These are phyloP conservation scores for Cercospora canescens DNA, from an alignment of 2,329 filamentous ascomycete species.

Conservation along the genomic window DNA sequence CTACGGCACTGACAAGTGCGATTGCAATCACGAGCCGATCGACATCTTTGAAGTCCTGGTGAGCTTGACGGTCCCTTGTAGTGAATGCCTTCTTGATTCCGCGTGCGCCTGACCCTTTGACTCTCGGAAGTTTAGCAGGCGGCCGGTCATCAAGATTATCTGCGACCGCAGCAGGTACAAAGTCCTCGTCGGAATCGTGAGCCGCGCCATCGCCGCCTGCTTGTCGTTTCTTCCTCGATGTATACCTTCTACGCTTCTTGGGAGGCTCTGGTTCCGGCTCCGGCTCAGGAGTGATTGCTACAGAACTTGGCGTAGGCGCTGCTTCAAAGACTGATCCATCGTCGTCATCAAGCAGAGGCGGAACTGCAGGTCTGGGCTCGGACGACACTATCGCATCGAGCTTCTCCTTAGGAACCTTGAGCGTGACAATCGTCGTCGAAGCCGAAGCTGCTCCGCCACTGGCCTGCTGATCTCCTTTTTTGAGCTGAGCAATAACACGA, in stretches of 20 bases:
- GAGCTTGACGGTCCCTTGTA: constrained; percentile 23
- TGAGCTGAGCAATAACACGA: constrained; percentile 2
- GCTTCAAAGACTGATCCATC: neutral
- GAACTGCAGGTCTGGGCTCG: constrained; percentile 1
- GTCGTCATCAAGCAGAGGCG: neutral
- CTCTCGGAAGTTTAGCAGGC: neutral
- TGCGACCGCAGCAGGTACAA: constrained; percentile 8
- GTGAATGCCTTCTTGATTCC: constrained; percentile 10
- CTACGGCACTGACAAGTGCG: constrained; percentile 34
- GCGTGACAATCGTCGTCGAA: constrained; percentile 8
- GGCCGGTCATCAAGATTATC: neutral
- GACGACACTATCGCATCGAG: constrained; percentile 10
- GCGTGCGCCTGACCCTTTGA: constrained; percentile 2
- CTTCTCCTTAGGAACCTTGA: constrained; percentile 16
- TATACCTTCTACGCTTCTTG: constrained; percentile 11
- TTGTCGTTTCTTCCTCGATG: constrained; percentile 12
- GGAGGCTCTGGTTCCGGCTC: constrained; percentile 5
- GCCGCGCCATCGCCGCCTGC: constrained; percentile 2
- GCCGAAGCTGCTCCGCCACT: neutral
- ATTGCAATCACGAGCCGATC: constrained; percentile 36
- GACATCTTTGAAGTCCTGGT: constrained; percentile 29
- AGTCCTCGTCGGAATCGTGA: constrained; percentile 14
- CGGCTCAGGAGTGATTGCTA: constrained; percentile 2
- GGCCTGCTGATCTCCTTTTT: neutral
- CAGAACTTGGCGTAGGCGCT: constrained; percentile 3